A percentile compares a stretch with the other conserved stretches of the same genome.
phyloP scores from a whole-genome alignment of 345 rosid genomes.

The Populus tremula region DNA sequence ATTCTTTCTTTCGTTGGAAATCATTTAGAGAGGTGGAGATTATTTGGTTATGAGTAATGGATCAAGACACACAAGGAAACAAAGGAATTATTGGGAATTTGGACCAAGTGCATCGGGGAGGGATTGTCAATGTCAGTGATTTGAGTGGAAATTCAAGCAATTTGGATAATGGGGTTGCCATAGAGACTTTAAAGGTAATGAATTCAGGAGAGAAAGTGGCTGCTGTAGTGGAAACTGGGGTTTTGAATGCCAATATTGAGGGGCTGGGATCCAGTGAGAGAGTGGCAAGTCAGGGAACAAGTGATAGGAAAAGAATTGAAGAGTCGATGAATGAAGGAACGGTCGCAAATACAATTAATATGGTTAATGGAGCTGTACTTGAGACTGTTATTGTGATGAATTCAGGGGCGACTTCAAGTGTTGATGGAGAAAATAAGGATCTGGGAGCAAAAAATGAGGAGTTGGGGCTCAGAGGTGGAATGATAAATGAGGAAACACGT shows the following conservation, averaged over 20 bases:
- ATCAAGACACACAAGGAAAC: slow-evolving; percentile 12
- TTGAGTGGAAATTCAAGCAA: neutral
- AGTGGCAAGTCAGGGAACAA: neutral
- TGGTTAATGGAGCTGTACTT: slow-evolving; percentile 22
- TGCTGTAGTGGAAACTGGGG: neutral
- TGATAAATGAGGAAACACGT: neutral
- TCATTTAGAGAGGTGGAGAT: slow-evolving; percentile 16
- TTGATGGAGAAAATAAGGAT: slow-evolving; percentile 28
- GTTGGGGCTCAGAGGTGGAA: slow-evolving; percentile 14
- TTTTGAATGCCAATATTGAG: neutral
- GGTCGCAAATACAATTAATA: slow-evolving; percentile 24
- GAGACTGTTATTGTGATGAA: slow-evolving; percentile 18
- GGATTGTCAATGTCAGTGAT: neutral
- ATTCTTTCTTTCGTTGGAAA: neutral
- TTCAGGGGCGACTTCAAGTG: slow-evolving; percentile 20
- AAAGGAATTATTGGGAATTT: neutral
- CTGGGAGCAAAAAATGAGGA: slow-evolving; percentile 18
- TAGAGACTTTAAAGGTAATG: neutral
- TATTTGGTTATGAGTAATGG: slow-evolving; percentile 34
- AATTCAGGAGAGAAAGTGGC: slow-evolving; percentile 6
- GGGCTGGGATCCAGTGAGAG: neutral
- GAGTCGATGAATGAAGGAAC: slow-evolving; percentile 12
- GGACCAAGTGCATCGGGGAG: neutral
- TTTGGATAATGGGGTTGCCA: neutral
- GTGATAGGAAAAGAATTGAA: slow-evolving; percentile 14